Base-by-base conservation (phyloP, 129 eudicot genomes). In the Chrysanthemum makinoi region DNA sequence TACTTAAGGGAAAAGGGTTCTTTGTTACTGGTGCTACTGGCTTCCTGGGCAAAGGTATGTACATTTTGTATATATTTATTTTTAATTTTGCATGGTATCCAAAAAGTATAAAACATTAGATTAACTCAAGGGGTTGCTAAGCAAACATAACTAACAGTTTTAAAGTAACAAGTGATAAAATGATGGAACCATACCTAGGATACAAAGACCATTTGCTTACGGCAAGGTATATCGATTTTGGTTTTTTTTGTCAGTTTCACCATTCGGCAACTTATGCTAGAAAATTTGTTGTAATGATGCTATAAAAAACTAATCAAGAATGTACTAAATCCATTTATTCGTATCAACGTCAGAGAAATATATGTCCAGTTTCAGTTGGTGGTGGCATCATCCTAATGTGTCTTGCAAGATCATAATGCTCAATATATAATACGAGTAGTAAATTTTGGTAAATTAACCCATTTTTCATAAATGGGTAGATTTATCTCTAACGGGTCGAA, bases 21-120 rank as follows among this genome's bases (percentile, higher is more conserved):
- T 80, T 93, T 52, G 86, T 93, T 63, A 93, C 98, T 11, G 98
- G 98, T 70, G 90, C 95, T 18, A 93, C 98, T 65, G 98, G 98
- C 3, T 93, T 93, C 76, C 72, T 93, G 71, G 98, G 90, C 30
- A 93, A 93, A 93, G 98, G 98, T 93, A 71, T 57, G 24, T 10
- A 16, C 5, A 24, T 11, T 0, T 19, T 46, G 15, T 16, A 24
- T 67, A 20, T 39, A 8, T 6, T 61, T 69, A 16, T 5, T 72
- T 62, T 17, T 24, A 57, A 14, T 0, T 3, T 30, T 65, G 18
- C 28, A 54, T 20, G 49, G 44, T 73, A 63, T 62, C 35, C 1
- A 30, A 18, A 33, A 48, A 24, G 3, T n/a, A 7, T 14, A 33
- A 33, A 33, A 33, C 6, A 4, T 33, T 5, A 33, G 39, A 33